Evolutionary conservation across 2,329 filamentous ascomycete species (phyloP).

Genomic region (Phialophora chinensis): DNA sequence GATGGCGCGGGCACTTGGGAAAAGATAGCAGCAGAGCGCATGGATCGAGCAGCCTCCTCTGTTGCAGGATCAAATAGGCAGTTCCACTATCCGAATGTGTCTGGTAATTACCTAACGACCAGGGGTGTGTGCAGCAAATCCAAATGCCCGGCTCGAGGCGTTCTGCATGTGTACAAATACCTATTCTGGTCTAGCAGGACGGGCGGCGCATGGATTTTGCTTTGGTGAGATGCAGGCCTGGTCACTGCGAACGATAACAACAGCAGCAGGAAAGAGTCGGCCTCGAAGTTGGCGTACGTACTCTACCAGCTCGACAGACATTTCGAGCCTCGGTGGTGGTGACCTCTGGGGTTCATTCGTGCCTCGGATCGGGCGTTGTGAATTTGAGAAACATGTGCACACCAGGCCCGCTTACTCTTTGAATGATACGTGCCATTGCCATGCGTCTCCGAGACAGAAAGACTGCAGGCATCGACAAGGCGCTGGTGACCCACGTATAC

Average conservation of each 20-base stretch:
- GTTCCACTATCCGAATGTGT: slow-evolving; percentile 13
- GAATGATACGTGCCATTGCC: too few species aligned
- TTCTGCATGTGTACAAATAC: slow-evolving; percentile 9
- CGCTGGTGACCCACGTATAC: neutral
- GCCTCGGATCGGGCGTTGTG: neutral
- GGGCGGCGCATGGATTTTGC: neutral
- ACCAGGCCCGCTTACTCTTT: too few species aligned
- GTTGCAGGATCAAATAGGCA: slow-evolving; percentile 7
- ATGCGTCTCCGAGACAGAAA: neutral
- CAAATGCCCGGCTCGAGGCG: neutral
- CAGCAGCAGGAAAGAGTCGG: too few species aligned
- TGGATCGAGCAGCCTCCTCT: neutral
- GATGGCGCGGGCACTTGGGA: neutral
- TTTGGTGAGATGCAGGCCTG: neutral
- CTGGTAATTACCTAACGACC: neutral
- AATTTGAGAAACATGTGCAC: too few species aligned
- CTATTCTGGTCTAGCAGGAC: neutral
- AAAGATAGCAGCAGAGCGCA: neutral
- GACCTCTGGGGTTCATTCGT: neutral
- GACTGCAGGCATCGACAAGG: neutral
- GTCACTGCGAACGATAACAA: neutral
- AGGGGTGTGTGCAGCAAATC: neutral
- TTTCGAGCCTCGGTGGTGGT: neutral
- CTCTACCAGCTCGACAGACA: too few species aligned
- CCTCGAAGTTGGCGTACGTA: too few species aligned